Base-by-base conservation (phyloP, 2,329 filamentous ascomycete genomes). In the Diaporthe aspalathi region DNA sequence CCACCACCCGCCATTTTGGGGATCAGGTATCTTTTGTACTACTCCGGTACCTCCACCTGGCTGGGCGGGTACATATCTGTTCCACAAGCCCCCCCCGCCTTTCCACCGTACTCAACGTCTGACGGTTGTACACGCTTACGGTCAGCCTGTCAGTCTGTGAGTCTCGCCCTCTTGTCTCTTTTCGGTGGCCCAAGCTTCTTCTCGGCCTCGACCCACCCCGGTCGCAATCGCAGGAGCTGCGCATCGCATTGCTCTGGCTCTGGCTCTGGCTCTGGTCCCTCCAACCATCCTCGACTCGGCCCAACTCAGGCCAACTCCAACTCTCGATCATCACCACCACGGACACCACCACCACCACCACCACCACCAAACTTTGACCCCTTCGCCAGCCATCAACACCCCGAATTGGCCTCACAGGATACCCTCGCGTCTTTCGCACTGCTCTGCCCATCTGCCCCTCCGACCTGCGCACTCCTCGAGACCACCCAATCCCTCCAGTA, bases 161-260 rank as follows among this genome's bases (percentile, higher is more conserved):
- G 40, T 20, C 3, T 17, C 40, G n/a, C n/a, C n/a, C n/a, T n/a
- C n/a, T n/a, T n/a, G n/a, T 17, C 9, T 24, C 14, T 32, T 20
- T 35, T 22, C 14, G 54, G 32, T 60, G 68, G 68, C 68, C 68
- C 60, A 70, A 70, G 68, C 68, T 70, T 63, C 60, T 24, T 24
- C n/a, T n/a, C 17, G 45, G 20, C 57, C 24, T 56, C 24, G 38
- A 29, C 27, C 53, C 56, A 52, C 40, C 47, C 53, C 56, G 22
- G 35, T 50, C 43, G 56, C 54, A 52, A 50, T 52, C 54, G 45
- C 53, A 49, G 32, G 32, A 24, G 22, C 53, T 24, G 22, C 54
- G 24, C 67, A 60, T 60, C 54, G 52, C 53, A 50, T 35, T 24
- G 47, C 40, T 22, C n/a, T 12, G 2, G 35, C 5, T 2, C 35